Percentiles rank a stretch among this genome's conserved stretches.
phyloP scores from a whole-genome alignment of 78 protist species.

The Anaeramoeba ignava region DNA sequence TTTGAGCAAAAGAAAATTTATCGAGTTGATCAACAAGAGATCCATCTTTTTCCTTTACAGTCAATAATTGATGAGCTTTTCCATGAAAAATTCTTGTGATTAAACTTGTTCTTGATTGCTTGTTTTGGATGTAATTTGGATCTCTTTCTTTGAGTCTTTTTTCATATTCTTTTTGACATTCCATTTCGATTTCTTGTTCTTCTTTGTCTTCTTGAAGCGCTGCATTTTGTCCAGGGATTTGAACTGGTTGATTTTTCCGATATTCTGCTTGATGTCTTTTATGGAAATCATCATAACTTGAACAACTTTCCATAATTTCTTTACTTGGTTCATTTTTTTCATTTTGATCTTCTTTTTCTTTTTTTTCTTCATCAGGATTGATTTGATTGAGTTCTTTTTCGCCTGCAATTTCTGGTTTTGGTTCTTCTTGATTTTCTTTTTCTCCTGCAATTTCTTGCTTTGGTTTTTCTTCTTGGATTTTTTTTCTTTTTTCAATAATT shows the following conservation, averaged over 20 bases:
- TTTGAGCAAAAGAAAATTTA: neutral
- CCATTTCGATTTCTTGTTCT: neutral
- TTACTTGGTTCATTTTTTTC: too few species aligned
- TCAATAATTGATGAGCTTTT: neutral
- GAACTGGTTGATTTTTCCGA: too few species aligned
- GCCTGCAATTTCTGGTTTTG: neutral
- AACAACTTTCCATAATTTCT: too few species aligned
- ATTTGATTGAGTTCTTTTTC: neutral
- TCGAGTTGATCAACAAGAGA: neutral
- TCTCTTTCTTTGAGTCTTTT: neutral
- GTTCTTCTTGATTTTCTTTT: neutral
- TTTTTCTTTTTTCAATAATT: neutral
- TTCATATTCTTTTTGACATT: neutral
- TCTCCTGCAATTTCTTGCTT: neutral
- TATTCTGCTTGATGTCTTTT: too few species aligned
- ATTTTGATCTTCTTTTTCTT: neutral
- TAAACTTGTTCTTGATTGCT: neutral
- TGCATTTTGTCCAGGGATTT: too few species aligned
- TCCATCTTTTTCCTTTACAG: neutral
- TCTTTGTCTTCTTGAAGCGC: neutral
- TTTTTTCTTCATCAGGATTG: neutral
- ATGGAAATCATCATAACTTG: too few species aligned
- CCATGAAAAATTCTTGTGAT: neutral
- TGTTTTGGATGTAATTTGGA: neutral
- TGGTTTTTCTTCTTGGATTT: neutral